Base-by-base conservation (phyloP, 257 asterid species). In the Coffea canephora region DNA sequence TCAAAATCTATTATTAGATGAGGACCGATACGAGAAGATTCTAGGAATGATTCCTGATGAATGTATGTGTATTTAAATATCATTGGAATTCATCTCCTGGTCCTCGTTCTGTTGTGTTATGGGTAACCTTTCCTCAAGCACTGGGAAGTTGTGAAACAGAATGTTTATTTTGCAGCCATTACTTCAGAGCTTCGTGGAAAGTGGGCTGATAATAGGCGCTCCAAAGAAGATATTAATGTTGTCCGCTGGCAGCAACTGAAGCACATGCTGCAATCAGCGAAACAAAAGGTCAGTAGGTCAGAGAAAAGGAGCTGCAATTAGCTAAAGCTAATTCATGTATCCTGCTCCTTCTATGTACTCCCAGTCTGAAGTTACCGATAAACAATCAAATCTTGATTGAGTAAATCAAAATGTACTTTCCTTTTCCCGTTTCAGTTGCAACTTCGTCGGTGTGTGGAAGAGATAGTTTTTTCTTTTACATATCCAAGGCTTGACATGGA, bases 401-500 rank as follows among this genome's bases (percentile, higher is more conserved):
- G 34, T 54, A 12, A 39, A 4, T 74, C 49, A 50, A 48, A 9
- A 50, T 73, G 77, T 73, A 0, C 21, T 84, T 71, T 39, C 43
- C 43, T 39, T 59, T 65, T 52, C 10, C 1, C 75, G 41, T 82
- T 83, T 84, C 89, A 91, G 97, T 87, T 72, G 61, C 92, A 80
- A 48, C 83, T 90, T 62, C 99, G 95, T 69, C 87, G 91, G 79
- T 90, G 97, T 45, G 90, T 93, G 55, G 94, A 93, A 86, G 98
- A 95, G 89, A 92, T 95, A 77, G 92, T 91, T 59, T 92, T 95
- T 83, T 66, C 94, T 67, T 94, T 87, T 80, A 93, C 97, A 84
- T 95, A 93, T 85, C 98, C 98, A 46, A 89, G 99, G 82, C 92
- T 95, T 84, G 99, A 95, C 88, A 83, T 87, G 94, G 98, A 92